phyloP scores from a whole-genome alignment of 2,329 filamentous ascomycete genomes.

The Tolypocladium sp. region DNA sequence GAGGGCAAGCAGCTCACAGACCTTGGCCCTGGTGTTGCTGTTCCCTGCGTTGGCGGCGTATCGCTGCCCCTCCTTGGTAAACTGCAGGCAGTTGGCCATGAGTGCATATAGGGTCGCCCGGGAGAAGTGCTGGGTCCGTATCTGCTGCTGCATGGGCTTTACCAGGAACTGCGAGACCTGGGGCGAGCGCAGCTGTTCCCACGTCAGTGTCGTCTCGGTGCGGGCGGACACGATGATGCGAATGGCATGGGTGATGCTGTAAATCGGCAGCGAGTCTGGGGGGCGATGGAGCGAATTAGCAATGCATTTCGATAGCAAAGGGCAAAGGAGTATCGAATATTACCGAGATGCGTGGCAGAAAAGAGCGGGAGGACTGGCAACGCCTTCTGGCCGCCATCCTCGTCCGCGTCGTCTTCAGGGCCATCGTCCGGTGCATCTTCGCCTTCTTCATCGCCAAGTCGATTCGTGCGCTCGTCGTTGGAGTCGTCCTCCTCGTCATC shows the following conservation, averaged over 20 bases:
- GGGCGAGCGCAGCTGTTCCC: slow-evolving; percentile 92
- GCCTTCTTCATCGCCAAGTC: slow-evolving; percentile 29
- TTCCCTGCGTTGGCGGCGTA: slow-evolving; percentile 79
- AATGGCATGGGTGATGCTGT: slow-evolving; percentile 83
- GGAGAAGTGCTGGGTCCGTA: slow-evolving; percentile 74
- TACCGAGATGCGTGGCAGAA: slow-evolving; percentile 69
- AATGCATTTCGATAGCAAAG: background rate
- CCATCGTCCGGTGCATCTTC: slow-evolving; percentile 35
- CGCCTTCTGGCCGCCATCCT: slow-evolving; percentile 19
- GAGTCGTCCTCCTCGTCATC: slow-evolving; percentile 42
- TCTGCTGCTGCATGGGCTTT: slow-evolving; percentile 90
- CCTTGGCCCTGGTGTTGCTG: slow-evolving; percentile 74
- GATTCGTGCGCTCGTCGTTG: slow-evolving; percentile 20
- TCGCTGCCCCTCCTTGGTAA: slow-evolving; percentile 74
- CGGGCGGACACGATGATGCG: slow-evolving; percentile 73
- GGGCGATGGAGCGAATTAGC: slow-evolving; percentile 2
- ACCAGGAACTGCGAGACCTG: slow-evolving; percentile 93
- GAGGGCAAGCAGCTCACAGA: slow-evolving; percentile 85
- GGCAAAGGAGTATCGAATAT: background rate
- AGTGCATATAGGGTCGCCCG: slow-evolving; percentile 81
- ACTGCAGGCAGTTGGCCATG: slow-evolving; percentile 90
- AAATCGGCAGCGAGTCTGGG: slow-evolving; percentile 75
- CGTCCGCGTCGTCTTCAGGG: slow-evolving; percentile 38
- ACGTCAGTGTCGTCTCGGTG: slow-evolving; percentile 86
- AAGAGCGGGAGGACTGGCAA: slow-evolving; percentile 62